phyloP scores from a whole-genome alignment of 768 basidiomycete genomes.

The Heimioporus sp. region DNA sequence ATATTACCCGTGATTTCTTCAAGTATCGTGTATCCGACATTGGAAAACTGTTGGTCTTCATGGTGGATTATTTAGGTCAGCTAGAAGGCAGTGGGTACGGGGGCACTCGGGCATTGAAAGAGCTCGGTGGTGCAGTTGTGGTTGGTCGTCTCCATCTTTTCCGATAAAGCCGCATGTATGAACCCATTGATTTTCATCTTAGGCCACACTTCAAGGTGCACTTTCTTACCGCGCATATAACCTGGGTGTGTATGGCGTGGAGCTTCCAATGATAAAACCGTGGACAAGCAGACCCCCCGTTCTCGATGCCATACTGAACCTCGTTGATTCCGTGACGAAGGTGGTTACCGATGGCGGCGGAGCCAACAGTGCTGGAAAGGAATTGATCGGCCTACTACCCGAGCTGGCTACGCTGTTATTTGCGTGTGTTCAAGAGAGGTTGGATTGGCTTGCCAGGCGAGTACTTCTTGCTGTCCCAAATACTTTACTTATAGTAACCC shows the following conservation, averaged over 20 bases:
- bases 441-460: constrained; percentile 67
- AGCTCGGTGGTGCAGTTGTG: constrained; percentile 48
- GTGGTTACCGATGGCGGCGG: constrained; percentile 15
- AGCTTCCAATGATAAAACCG: constrained; percentile 63
- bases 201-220: constrained; percentile 75
- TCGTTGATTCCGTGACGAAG: constrained; percentile 66
- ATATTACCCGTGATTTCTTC: constrained; percentile 85
- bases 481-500: neutral
- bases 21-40: constrained; percentile 63
- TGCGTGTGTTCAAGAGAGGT: constrained; percentile 61
- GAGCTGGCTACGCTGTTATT: constrained; percentile 64
- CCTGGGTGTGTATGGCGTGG: constrained; percentile 73
- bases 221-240: constrained; percentile 74
- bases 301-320: constrained; percentile 63
- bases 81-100: constrained; percentile 25
- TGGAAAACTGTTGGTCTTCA: constrained; percentile 62
- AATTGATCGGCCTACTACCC: constrained; percentile 56
- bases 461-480: constrained; percentile 1
- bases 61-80: constrained; percentile 35
- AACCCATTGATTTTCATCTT: neutral
- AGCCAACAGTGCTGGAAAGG: constrained; percentile 20
- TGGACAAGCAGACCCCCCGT: constrained; percentile 79
- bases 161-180: neutral
- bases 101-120: constrained; percentile 29
- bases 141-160: constrained; percentile 40